Percentiles rank a stretch among this genome's conserved stretches.
phyloP scores from a whole-genome alignment of 1,284 basidiomycete genomes.

The Sparassis latifolia region DNA sequence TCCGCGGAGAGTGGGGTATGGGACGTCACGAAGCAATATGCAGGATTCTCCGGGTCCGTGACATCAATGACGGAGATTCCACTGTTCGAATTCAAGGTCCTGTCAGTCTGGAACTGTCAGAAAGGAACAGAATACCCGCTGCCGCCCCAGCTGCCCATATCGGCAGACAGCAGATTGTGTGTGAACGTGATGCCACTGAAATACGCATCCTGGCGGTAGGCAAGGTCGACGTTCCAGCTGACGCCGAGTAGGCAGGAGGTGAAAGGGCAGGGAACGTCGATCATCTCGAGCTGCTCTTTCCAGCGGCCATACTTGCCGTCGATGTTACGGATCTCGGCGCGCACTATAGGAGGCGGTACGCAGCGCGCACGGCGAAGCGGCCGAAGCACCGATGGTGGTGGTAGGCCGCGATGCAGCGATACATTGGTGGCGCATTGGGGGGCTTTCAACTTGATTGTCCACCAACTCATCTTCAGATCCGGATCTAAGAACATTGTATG shows the following conservation, averaged over 20 bases:
- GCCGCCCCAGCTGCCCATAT: neutral
- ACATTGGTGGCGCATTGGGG: constrained; percentile 13
- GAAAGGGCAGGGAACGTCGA: neutral
- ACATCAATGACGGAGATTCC: constrained; percentile 5
- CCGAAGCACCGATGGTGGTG: constrained; percentile 37
- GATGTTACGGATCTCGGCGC: constrained; percentile 18
- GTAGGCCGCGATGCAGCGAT: constrained; percentile 32
- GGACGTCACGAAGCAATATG: neutral
- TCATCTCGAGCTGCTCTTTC: neutral
- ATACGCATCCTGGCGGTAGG: no score
- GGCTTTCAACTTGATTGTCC: constrained; percentile 4
- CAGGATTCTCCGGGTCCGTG: constrained; percentile 1
- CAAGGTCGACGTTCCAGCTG: neutral
- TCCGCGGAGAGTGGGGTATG: neutral
- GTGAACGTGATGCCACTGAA: no score
- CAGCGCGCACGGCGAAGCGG: constrained; percentile 22
- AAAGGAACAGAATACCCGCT: neutral
- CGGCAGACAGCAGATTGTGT: neutral
- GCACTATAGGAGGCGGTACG: constrained; percentile 32
- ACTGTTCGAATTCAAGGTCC: constrained; percentile 1
- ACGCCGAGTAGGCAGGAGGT: neutral
- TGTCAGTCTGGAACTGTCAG: neutral
- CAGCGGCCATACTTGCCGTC: neutral
- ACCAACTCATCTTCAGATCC: no score
- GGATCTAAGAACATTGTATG: no score